Evolutionary conservation across 495 filamentous ascomycete genomes (phyloP).

Genomic region (Lophiotrema nucula): DNA sequence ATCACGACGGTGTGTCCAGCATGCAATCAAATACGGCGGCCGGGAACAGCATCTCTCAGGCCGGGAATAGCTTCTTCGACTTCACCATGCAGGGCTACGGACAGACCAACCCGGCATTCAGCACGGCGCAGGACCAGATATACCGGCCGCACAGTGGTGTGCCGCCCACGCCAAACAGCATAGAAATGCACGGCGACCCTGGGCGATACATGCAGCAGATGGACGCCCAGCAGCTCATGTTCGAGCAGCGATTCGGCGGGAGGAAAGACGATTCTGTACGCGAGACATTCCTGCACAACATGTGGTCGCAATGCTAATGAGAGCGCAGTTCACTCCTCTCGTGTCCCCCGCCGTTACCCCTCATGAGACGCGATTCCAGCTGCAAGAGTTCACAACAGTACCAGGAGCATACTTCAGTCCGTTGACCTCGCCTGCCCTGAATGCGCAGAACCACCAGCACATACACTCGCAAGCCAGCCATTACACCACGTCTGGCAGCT

Average conservation of each 20-base stretch:
- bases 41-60: neutral
- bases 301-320: no score
- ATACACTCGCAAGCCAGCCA: slow-evolving; percentile 26
- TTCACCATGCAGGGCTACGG: slow-evolving; percentile 27
- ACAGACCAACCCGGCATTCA: slow-evolving; percentile 17
- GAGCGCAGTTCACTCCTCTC: slow-evolving; percentile 84
- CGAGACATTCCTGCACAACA: slow-evolving; percentile 5
- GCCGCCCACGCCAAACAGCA: slow-evolving; percentile 89
- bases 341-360: slow-evolving; percentile 94
- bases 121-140: slow-evolving; percentile 17
- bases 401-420: slow-evolving; percentile 93
- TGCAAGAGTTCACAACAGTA: slow-evolving; percentile 72
- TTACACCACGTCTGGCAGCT: slow-evolving; percentile 35
- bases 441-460: slow-evolving; percentile 62
- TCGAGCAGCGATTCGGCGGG: slow-evolving; percentile 66
- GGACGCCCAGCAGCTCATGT: slow-evolving; percentile 64
- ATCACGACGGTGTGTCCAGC: slow-evolving; percentile 8
- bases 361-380: slow-evolving; percentile 75
- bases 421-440: slow-evolving; percentile 84
- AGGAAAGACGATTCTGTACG: slow-evolving; percentile 80
- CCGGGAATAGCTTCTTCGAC: slow-evolving; percentile 22
- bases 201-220: slow-evolving; percentile 57
- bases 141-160: slow-evolving; percentile 45
- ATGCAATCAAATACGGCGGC: slow-evolving; percentile 50
- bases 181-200: slow-evolving; percentile 75